Evolutionary conservation across 495 filamentous ascomycete species (phyloP).

Genomic region (Neurospora sp.): DNA sequence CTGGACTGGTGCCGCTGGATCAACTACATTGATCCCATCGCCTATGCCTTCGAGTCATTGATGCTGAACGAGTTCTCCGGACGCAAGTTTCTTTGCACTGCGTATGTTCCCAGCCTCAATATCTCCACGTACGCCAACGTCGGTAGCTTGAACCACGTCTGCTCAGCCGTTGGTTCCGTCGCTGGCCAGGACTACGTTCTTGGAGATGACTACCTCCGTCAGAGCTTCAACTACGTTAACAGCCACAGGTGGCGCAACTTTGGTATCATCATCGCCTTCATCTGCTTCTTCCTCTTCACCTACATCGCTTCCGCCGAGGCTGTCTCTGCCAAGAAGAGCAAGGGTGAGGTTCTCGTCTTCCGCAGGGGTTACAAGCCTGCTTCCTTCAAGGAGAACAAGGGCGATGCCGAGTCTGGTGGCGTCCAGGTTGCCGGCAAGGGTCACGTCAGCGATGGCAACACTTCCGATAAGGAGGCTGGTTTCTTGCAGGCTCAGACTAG

Average conservation of each 20-base stretch:
- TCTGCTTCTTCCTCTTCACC: constrained; percentile 50
- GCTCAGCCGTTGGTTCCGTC: constrained; percentile 51
- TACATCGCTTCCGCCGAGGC: constrained; percentile 69
- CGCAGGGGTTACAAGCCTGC: constrained; percentile 61
- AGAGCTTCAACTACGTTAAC: constrained; percentile 49
- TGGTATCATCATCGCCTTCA: constrained; percentile 69
- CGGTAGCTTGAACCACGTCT: constrained; percentile 36
- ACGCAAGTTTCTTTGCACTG: constrained; percentile 52
- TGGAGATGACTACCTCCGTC: constrained; percentile 61
- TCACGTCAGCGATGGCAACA: constrained; percentile 33
- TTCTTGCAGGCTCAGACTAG: constrained; percentile 47
- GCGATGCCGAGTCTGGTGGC: constrained; percentile 43
- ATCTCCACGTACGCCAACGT: constrained; percentile 38
- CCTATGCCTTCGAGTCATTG: constrained; percentile 76
- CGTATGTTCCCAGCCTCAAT: constrained; percentile 45
- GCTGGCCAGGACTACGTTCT: constrained; percentile 42
- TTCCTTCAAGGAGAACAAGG: constrained; percentile 44
- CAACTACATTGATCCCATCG: constrained; percentile 76
- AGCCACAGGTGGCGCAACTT: constrained; percentile 70
- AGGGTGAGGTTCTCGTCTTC: constrained; percentile 85
- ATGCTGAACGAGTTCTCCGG: constrained; percentile 84
- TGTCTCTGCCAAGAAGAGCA: constrained; percentile 67
- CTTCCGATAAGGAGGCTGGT: constrained; percentile 34
- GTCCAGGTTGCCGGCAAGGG: constrained; percentile 31
- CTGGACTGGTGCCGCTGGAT: constrained; percentile 79